Base-by-base conservation (phyloP, 768 basidiomycete genomes). In the Calocybe gangraenosa region DNA sequence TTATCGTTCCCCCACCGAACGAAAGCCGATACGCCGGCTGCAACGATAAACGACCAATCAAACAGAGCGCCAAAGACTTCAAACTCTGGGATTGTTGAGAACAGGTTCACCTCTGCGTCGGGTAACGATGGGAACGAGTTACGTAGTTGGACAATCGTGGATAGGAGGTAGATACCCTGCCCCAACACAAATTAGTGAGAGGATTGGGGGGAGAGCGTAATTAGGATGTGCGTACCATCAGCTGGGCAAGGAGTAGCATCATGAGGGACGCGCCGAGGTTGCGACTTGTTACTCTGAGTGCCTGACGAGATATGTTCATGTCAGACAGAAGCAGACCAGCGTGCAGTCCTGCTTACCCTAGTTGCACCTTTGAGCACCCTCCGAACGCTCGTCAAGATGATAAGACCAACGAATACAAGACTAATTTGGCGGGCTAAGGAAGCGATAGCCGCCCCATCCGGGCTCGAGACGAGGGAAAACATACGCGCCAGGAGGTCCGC, bases 131-230 rank as follows among this genome's bases (percentile, higher is more conserved):
- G 90, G 61, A 92, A 90, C 9, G 84, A 82, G 20, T 82, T 81
- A 32, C 89, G 83, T 37, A 92, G 71, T 60, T 92, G 90, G 10
- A 92, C 81, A 38, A 92, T 66, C 0, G 88, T 92, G 3, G 87
- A 83, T 21, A 92, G 76, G 28, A 92, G 76, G 59, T 92, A 92
- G 34, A 87, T 84, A 9, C 84, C 86, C 89, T 92, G 52, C n/a
- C n/a, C n/a, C n/a, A n/a, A n/a, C n/a, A n/a, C n/a, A n/a, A n/a
- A 20, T n/a, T 44, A 28, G 14, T 9, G 22, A 23, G 30, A 38
- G 31, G 33, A 25, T 50, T 36, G 28, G n/a, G n/a, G n/a, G n/a
- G n/a, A n/a, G n/a, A 18, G 31, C 44, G 44, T 19, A 14, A 40
- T 21, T 44, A 32, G 21, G 14, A 30, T 18, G 11, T 20, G 57